Percentiles rank a stretch among this genome's conserved stretches.
phyloP scores from a whole-genome alignment of 139 green algal species.

The Dunaliella sp. region DNA sequence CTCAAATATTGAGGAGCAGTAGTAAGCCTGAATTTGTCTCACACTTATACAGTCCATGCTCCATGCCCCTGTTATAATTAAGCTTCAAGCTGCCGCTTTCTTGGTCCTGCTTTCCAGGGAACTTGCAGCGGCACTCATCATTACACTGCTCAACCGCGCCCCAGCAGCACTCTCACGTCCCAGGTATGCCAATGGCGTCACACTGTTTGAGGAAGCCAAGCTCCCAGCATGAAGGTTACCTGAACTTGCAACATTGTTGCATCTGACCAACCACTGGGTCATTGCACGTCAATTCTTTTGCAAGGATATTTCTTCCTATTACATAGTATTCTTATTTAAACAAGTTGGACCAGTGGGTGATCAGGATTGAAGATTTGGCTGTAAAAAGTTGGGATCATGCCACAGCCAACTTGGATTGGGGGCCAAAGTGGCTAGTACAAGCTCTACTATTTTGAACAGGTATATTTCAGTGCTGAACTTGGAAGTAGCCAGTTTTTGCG shows the following conservation, averaged over 20 bases:
- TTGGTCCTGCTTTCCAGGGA: background rate
- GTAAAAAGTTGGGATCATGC: no score
- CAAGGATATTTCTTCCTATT: background rate
- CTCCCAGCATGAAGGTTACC: no score
- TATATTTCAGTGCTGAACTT: no score
- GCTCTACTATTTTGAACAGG: no score
- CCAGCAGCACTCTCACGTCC: background rate
- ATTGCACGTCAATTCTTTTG: background rate
- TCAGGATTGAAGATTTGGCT: no score
- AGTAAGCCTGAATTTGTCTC: background rate
- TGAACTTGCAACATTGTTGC: background rate
- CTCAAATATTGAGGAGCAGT: background rate
- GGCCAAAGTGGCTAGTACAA: no score
- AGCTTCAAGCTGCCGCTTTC: background rate
- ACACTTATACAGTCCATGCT: background rate
- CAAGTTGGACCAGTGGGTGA: no score
- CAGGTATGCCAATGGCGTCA: no score
- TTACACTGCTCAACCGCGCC: background rate
- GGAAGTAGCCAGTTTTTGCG: no score
- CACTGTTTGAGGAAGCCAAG: no score
- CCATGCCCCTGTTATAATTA: background rate
- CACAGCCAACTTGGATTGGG: no score
- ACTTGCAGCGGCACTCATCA: background rate
- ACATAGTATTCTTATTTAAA: background rate
- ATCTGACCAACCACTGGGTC: background rate